These are phyloP conservation scores for Didymella keratinophila DNA, from an alignment of 2,329 filamentous ascomycete genomes.

Conservation along the genomic window DNA sequence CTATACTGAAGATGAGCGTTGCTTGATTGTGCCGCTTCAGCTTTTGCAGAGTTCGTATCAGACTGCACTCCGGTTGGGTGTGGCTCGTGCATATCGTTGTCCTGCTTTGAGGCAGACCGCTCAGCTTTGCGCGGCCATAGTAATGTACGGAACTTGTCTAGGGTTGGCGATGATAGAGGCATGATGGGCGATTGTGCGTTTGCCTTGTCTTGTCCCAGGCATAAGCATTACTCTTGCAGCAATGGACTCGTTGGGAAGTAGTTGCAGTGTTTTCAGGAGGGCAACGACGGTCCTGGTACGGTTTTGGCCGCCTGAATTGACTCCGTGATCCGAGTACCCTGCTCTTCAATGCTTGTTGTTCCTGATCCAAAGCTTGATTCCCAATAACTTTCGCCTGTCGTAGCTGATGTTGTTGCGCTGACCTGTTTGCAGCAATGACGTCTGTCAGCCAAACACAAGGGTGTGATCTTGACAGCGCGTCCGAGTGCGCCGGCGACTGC, in stretches of 20 bases:
- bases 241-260: neutral
- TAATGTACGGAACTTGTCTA: constrained; percentile 13
- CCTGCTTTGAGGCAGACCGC: neutral
- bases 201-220: neutral
- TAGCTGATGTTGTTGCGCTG: constrained; percentile 4
- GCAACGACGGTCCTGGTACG: neutral
- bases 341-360: neutral
- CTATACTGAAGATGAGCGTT: constrained; percentile 1
- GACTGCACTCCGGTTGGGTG: neutral
- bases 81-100: constrained; percentile 5
- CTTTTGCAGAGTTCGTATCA: neutral
- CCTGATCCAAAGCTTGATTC: constrained; percentile 1
- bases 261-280: neutral
- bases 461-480: neutral
- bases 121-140: constrained; percentile 12
- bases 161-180: constrained; percentile 8
- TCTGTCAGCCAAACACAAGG: constrained; percentile 13
- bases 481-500: neutral
- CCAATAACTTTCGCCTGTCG: neutral
- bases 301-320: neutral
- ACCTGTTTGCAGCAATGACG: constrained; percentile 16
- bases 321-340: neutral
- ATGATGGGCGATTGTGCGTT: constrained; percentile 1
- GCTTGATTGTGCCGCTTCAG: neutral
- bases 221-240: neutral